Base-by-base conservation (phyloP, 1,139 yeast genomes). In the Taphrina flavorubra region DNA sequence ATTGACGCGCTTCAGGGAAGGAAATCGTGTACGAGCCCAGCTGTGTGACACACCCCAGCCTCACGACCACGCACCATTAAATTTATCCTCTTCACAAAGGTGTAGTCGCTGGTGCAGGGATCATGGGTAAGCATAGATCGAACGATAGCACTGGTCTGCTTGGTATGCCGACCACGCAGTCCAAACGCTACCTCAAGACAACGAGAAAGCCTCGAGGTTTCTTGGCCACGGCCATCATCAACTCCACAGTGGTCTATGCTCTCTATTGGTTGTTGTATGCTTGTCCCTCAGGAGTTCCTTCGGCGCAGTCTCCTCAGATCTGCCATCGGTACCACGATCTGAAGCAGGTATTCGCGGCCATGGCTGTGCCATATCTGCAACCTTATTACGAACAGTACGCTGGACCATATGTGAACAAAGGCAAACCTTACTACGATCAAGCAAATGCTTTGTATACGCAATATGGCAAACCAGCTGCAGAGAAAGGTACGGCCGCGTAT, bases 301-400 rank as follows among this genome's bases (percentile, higher is more conserved):
- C 47, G 16, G 40, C 39, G 20, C 42, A 57, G 8, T 37, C 58
- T 11, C 63, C 68, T 6, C 63, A 59, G 13, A 61, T 65, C 25
- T 65, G 68, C 47, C 51, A 59, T 40, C 49, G 68, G 18, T 65
- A 46, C 51, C 39, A 57, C 51, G 46, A 51, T 11, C 51, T 65
- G 34, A 57, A 58, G 47, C 56, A 57, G n/a, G 36, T 44, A 10
- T n/a, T 57, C 51, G 57, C 47, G 20, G 37, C 61, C 11, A 49
- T 57, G n/a, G 68, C 68, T 14, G 51, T 39, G 10, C 68, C 68
- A 37, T 51, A 39, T 39, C 34, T 57, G 18, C 68, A 58, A 31
- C 63, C 68, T 16, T 58, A 65, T 44, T 57, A 57, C 63, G 63
- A 65, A 58, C 58, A 57, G 25, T 65, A 65, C 46, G 63, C 68